A percentile compares a stretch with the other conserved stretches of the same genome.
Conservation (phyloP, 2,329 filamentous ascomycete species). For the Simplicillium sp. region DNA sequence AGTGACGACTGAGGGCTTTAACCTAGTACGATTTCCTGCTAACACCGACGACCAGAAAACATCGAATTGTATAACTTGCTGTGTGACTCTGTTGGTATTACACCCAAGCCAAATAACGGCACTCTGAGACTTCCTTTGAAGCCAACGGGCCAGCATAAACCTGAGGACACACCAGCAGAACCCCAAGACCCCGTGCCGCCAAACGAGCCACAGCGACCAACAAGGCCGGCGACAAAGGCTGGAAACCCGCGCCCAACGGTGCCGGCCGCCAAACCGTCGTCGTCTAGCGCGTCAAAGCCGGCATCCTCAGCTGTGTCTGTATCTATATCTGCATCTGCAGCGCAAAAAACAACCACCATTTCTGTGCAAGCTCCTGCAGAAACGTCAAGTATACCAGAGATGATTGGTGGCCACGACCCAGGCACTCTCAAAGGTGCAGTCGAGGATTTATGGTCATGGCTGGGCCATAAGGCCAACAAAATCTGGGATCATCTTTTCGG, state of each 20-base stretch:
- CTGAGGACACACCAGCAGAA: slow-evolving; percentile 35
- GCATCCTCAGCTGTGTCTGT: background rate
- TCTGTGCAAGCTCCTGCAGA: background rate
- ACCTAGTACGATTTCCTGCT: slow-evolving; percentile 8
- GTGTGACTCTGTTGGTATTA: slow-evolving; percentile 74
- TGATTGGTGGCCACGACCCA: background rate
- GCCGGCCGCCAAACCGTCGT: background rate
- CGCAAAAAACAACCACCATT: background rate
- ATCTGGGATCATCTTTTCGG: background rate
- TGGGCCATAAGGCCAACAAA: background rate
- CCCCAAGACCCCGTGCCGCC: slow-evolving; percentile 41
- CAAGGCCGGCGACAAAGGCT: too few species aligned
- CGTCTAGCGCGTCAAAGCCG: background rate
- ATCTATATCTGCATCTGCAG: background rate
- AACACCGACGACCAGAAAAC: slow-evolving; percentile 56
- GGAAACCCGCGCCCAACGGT: too few species aligned
- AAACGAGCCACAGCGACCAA: slow-evolving; percentile 4
- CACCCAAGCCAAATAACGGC: slow-evolving; percentile 74
- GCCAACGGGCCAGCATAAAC: slow-evolving; percentile 51
- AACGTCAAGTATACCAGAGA: background rate
- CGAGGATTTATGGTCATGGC: background rate
- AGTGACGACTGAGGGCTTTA: slow-evolving; percentile 27
- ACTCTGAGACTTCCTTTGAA: slow-evolving; percentile 66
- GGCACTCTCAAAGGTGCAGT: background rate
- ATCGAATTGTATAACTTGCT: slow-evolving; percentile 91